Evolutionary conservation across 2,329 filamentous ascomycete genomes (phyloP).

Genomic region (Berkeleyomyces basicola): DNA sequence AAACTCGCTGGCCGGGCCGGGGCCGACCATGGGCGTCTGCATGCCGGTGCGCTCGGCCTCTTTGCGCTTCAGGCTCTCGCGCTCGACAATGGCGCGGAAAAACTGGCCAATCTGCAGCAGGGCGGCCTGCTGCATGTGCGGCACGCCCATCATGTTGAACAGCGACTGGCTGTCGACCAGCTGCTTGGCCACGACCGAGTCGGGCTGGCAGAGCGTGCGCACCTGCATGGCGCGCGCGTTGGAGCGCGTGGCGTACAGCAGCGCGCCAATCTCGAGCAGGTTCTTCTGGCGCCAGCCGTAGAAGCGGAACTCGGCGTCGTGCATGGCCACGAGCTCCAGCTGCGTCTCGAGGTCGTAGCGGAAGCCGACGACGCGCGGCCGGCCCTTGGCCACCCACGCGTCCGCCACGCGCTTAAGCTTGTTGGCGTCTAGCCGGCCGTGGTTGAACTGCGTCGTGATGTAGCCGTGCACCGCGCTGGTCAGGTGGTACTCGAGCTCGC

Average conservation of each 20-base stretch:
- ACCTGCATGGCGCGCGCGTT: constrained; percentile 36
- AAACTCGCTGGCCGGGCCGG: neutral
- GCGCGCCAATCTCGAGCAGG: constrained; percentile 27
- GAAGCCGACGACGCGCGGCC: constrained; percentile 38
- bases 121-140: constrained; percentile 27
- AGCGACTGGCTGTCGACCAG: constrained; percentile 36
- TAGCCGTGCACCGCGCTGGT: constrained; percentile 34
- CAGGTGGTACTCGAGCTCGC: constrained; percentile 41
- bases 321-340: constrained; percentile 35
- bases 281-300: constrained; percentile 31
- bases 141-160: constrained; percentile 31
- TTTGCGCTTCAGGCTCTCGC: constrained; percentile 23
- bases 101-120: constrained; percentile 36
- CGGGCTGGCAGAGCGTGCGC: constrained; percentile 41
- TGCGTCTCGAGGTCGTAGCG: constrained; percentile 45
- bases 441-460: constrained; percentile 35
- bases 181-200: constrained; percentile 41
- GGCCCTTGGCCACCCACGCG: constrained; percentile 34
- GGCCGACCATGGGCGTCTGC: constrained; percentile 11
- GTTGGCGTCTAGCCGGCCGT: constrained; percentile 35
- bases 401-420: constrained; percentile 36
- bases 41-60: constrained; percentile 16
- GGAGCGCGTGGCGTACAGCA: constrained; percentile 35
- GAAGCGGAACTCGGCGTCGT: constrained; percentile 37
- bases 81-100: constrained; percentile 35